Conservation (phyloP, 1,284 basidiomycete genomes). For the Ceratobasidium sp. region DNA sequence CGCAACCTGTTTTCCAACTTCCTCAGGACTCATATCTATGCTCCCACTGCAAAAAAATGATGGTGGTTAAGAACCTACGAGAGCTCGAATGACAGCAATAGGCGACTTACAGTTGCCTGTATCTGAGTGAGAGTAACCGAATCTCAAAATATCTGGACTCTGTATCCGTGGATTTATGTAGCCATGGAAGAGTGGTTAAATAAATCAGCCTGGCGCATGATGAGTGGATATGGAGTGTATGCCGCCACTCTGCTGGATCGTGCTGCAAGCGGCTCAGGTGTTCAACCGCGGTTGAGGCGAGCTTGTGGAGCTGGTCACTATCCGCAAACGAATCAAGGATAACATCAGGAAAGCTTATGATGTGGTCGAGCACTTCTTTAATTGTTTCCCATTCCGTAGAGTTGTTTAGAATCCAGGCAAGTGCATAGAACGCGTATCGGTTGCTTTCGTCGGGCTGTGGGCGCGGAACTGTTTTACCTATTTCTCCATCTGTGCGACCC, state of each 20-base stretch:
- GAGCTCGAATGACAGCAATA: too few species aligned
- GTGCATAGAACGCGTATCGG: not conserved
- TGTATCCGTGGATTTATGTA: not conserved
- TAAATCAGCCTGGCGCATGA: not conserved
- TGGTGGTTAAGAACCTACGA: too few species aligned
- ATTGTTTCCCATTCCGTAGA: not conserved
- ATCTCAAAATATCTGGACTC: not conserved
- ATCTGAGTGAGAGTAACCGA: not conserved
- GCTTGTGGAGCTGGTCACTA: not conserved
- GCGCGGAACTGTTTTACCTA: not conserved
- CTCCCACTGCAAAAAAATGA: too few species aligned
- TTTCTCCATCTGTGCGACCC: not conserved
- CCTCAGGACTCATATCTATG: not conserved
- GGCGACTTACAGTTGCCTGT: not conserved
- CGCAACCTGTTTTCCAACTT: not conserved
- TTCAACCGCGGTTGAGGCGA: not conserved
- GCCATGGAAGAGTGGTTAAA: not conserved
- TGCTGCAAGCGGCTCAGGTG: not conserved
- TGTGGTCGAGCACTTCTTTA: slow-evolving; percentile 1
- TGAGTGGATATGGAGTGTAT: not conserved
- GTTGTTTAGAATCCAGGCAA: not conserved
- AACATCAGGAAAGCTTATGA: not conserved
- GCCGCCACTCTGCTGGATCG: not conserved
- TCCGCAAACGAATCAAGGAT: not conserved
- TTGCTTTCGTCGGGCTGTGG: not conserved